These are phyloP conservation scores for Phytophthora syringae DNA, from an alignment of 352 stramenopile genomes.

Conservation along the genomic window DNA sequence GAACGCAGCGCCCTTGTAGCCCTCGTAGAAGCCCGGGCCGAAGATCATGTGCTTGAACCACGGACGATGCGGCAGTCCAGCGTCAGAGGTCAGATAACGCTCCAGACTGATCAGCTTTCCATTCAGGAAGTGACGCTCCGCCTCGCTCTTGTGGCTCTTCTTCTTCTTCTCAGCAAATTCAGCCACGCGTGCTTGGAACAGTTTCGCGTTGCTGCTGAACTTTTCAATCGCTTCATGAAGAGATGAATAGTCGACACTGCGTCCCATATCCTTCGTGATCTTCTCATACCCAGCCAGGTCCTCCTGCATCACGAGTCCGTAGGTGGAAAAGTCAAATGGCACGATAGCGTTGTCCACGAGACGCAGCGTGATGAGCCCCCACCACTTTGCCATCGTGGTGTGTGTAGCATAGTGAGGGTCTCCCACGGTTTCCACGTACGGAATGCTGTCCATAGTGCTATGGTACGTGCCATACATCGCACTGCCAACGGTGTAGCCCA, in stretches of 20 bases:
- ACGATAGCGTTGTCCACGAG: conserved; percentile 50
- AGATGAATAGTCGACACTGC: conserved; percentile 35
- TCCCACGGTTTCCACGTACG: conserved; percentile 63
- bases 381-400: conserved; percentile 52
- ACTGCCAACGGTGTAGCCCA: conserved; percentile 48
- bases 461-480: conserved; percentile 79
- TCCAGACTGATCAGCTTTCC: conserved; percentile 24
- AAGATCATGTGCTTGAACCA: conserved; percentile 37
- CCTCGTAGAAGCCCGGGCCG: conserved; percentile 32
- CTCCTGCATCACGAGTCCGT: conserved; percentile 51
- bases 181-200: conserved; percentile 39
- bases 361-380: conserved; percentile 62
- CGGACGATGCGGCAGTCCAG: conserved; percentile 22
- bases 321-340: conserved; percentile 55
- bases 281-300: conserved; percentile 39
- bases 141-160: conserved; percentile 21
- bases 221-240: conserved; percentile 37
- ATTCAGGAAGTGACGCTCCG: too few relatives aligned
- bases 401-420: conserved; percentile 67
- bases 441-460: conserved; percentile 84
- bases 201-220: conserved; percentile 39
- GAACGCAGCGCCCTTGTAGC: conserved; percentile 24
- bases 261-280: conserved; percentile 29
- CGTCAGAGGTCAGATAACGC: conserved; percentile 18
- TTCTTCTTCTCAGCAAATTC: too few relatives aligned